A percentile compares a stretch with the other conserved stretches of the same genome.
phyloP scores from a whole-genome alignment of 768 basidiomycete species.

The Mycena latifolia region DNA sequence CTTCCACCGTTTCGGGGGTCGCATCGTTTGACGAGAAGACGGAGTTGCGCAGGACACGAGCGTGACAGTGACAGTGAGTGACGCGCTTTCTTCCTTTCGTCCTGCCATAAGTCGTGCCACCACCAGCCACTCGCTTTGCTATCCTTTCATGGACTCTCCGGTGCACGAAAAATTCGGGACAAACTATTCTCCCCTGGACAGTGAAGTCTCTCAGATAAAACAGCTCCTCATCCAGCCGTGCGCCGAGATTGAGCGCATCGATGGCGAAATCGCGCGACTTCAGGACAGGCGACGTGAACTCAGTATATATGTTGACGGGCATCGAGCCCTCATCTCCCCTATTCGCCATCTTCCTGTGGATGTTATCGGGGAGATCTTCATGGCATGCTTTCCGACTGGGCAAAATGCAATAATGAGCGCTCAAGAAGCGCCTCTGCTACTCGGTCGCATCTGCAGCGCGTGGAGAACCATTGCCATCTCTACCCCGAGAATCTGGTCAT shows the following conservation, averaged over 20 bases:
- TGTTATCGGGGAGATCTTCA: conserved; percentile 16
- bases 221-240: background rate
- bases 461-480: conserved; percentile 42
- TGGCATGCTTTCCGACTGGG: conserved; percentile 27
- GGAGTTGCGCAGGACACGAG: too few relatives aligned
- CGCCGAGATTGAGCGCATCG: conserved; percentile 1
- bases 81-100: too few relatives aligned
- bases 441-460: conserved; percentile 44
- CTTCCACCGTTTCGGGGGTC: too few relatives aligned
- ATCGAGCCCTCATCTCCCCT: conserved; percentile 16
- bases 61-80: too few relatives aligned
- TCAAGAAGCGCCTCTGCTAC: conserved; percentile 40
- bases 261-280: conserved; percentile 3
- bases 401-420: conserved; percentile 28
- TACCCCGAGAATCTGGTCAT: conserved; percentile 45
- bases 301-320: background rate
- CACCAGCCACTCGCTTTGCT: too few relatives aligned
- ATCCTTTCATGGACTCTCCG: too few relatives aligned
- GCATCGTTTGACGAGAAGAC: too few relatives aligned
- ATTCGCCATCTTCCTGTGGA: conserved; percentile 7
- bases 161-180: too few relatives aligned
- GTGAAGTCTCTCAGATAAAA: background rate
- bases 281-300: background rate
- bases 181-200: background rate
- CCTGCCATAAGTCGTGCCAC: too few relatives aligned